Percentiles rank a stretch among this genome's conserved stretches.
Conservation (phyloP, 805 yeast genomes). For the Candida ulmi region DNA sequence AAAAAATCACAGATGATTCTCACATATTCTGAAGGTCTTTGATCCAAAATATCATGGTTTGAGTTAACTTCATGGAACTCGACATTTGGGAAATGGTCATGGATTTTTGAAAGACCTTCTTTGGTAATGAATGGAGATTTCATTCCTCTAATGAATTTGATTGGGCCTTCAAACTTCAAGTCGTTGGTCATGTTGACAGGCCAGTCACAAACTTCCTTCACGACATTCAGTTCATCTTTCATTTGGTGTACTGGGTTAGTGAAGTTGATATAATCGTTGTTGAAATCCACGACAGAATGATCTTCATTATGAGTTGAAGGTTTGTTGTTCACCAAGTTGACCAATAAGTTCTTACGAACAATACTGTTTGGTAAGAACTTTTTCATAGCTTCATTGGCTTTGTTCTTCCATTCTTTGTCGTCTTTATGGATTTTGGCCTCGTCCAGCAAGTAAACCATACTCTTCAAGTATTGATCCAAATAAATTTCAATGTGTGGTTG, state of each 20-base stretch:
- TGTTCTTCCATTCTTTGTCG: slow-evolving; percentile 54
- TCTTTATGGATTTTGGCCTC: slow-evolving; percentile 31
- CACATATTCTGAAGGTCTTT: slow-evolving; percentile 31
- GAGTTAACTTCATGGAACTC: slow-evolving; percentile 21
- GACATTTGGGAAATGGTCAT: slow-evolving; percentile 23
- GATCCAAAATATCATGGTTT: slow-evolving; percentile 34
- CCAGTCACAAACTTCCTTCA: slow-evolving; percentile 28
- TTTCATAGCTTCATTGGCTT: slow-evolving; percentile 86
- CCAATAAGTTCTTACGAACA: slow-evolving; percentile 31
- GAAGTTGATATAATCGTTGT: slow-evolving; percentile 26
- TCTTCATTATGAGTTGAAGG: slow-evolving; percentile 18
- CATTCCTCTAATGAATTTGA: slow-evolving; percentile 21
- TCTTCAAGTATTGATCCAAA: slow-evolving; percentile 32
- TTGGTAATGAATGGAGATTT: slow-evolving; percentile 21
- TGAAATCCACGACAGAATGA: slow-evolving; percentile 22
- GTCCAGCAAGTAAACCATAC: slow-evolving; percentile 78
- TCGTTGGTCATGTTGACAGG: slow-evolving; percentile 22
- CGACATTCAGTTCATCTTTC: slow-evolving; percentile 18
- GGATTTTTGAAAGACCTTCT: slow-evolving; percentile 16
- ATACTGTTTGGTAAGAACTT: slow-evolving; percentile 83
- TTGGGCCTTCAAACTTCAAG: slow-evolving; percentile 15
- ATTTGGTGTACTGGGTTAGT: slow-evolving; percentile 28
- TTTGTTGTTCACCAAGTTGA: slow-evolving; percentile 30
- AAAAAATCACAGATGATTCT: slow-evolving; percentile 23
- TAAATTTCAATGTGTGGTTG: slow-evolving; percentile 29